Evolutionary conservation across 345 rosid species (phyloP), one percentile per base, ranked within the genome.

Genomic region (Citrus sp.): DNA sequence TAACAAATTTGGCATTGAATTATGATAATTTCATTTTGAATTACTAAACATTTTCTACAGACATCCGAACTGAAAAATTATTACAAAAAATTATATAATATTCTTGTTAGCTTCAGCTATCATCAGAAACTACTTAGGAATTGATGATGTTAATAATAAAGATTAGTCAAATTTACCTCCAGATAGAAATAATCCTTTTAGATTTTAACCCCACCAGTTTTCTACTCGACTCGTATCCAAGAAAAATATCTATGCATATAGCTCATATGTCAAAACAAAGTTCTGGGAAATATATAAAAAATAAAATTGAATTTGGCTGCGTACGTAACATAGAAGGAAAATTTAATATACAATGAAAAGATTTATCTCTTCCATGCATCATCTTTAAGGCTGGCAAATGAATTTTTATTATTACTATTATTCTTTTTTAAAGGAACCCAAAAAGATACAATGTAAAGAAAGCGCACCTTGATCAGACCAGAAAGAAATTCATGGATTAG

Each of bases 381-480:
- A 56, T 56, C 24, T 2, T 22, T 56, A 32, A 16, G 70, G 40
- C 25, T 3, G 24, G 42, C 30, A 40, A 42, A 38, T 40, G 56
- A 42, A 68, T 54, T 32, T 24, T 25, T 1, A 25, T 5, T 4
- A 61, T 65, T 19, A 40, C 3, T 42, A 10, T 42, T 46, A 42
- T 42, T 46, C 4, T 42, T 42, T 10, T 42, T 46, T 12, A 25
- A n/a, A 65, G 35, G 42, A 54, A 18, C 58, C 58, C 24, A 8
- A 49, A 49, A 10, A 70, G 61, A 27, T 27, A 28, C 4, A 24
- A 37, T 16, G 58, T n/a, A 67, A 1, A 55, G 9, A 4, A 16
- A 16, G 63, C 81, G 72, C 78, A 81, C 85, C 86, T 80, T 65
- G 87, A 77, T 62, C 58, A 81, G 72, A 58, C 56, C 73, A 72